Base-by-base conservation (phyloP, 2,329 filamentous ascomycete genomes). In the Penicillium capsulatum region DNA sequence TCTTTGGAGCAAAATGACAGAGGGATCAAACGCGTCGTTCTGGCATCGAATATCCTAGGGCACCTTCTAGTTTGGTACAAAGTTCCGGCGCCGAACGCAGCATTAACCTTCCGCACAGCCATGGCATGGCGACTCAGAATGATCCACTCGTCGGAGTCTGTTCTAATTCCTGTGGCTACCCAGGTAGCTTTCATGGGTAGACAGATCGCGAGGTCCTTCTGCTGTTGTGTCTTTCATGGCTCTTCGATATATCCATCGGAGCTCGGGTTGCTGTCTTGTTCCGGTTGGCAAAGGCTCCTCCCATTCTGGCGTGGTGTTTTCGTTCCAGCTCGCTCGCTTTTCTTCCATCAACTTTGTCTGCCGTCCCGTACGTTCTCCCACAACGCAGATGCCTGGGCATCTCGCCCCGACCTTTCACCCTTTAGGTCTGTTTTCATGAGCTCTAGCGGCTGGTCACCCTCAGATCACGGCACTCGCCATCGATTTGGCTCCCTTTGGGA, bases 121-220 rank as follows among this genome's bases (percentile, higher is more conserved):
- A 55, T 50, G 38, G 45, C 43, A 29, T 40, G 45, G 36, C 32
- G 47, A 42, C 51, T 53, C 39, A 44, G 44, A 41, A 47, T 52
- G 59, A 67, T 68, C 67, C 72, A 75, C 77, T 80, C 74, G 78
- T 70, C 77, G 57, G 77, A 77, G 80, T 66, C 75, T 53, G 44
- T 35, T 34, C 39, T 47, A 45, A 37, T 55, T 45, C 50, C 43
- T 34, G 33, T 46, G 47, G 40, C 44, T 44, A 35, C 51, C 56
- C 56, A 63, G 57, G 50, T 44, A 43, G 48, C 40, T 44, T 50
- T 46, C 42, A 48, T 35, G 31, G 44, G 45, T 55, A 58, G 45
- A 50, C 54, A 61, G 64, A 70, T 67, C 77, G 77, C 77, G 76
- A 79, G 76, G 72, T 73, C 68, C 51, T 64, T 61, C 42, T 60